Evolutionary conservation across 1,139 yeast species (phyloP), one percentile per base, ranked within the genome.

Genomic region (Wickerhamiella pararugosa): DNA sequence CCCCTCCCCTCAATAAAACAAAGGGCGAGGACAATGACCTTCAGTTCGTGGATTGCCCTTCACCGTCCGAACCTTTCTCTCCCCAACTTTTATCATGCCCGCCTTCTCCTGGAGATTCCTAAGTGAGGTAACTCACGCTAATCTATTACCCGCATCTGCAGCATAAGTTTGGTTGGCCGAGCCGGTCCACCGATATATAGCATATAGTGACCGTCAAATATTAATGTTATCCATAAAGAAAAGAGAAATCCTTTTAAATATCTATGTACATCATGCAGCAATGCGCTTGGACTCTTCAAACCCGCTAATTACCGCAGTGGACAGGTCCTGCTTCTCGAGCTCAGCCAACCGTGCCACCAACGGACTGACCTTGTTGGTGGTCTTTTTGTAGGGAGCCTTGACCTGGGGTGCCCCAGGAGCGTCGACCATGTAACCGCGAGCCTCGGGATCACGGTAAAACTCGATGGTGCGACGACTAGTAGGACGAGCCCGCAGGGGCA

Each of bases 401-500:
- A 60, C 51, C 27, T 49, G 48, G 26, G 63, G 61, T 1, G 64
- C 60, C 21, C 53, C 56, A 5, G 60, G 58, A 2, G 62, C 51
- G 32, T 49, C 63, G 9, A 54, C 63, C 53, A 87, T 65, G 57
- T 83, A 87, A 3, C 98, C 97, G 50, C 86, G 72, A 56, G 75
- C 76, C 32, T 69, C 76, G 5, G 72, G 71, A 58, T 75, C 71
- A 38, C 90, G 73, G 63, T 90, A 90, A 61, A 69, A 84, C 48
- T 73, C 75, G 47, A 90, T 77, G 55, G 80, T 86, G 64, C 83
- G 79, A 62, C 83, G 75, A 52, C 74, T 77, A 6, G 79, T 79
- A 25, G 98, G 98, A 61, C 87, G 74, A 4, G 97, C 92, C 42
- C 75, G 77, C 49, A 84, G 62, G 28, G 97, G 97, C 25, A 87